Evolutionary conservation across 1,284 basidiomycete genomes (phyloP).

Genomic region (Pascua guehoae): DNA sequence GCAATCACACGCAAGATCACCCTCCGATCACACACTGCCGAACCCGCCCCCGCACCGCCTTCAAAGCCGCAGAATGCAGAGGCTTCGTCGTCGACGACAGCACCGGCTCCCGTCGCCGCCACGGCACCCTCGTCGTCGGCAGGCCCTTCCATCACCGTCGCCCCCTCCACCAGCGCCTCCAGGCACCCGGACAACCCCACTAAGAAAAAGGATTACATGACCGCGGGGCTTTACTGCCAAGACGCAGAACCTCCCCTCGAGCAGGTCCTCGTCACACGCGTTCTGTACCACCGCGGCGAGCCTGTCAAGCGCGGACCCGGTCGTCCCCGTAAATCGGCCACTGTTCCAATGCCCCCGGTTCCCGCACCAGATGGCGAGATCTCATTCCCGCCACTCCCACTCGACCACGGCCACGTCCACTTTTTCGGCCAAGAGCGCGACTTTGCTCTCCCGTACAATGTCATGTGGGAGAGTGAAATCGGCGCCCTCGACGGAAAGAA

Average conservation of each 20-base stretch:
- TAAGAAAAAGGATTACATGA: conserved; percentile 36
- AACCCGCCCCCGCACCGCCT: not conserved
- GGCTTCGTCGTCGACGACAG: not conserved
- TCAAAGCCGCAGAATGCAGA: not conserved
- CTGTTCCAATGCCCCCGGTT: conserved; percentile 1
- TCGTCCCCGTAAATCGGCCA: conserved; percentile 4
- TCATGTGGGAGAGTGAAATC: conserved; percentile 42
- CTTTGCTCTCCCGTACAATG: conserved; percentile 46
- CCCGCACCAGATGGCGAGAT: conserved; percentile 5
- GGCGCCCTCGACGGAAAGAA: conserved; percentile 46
- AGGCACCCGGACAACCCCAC: conserved; percentile 7
- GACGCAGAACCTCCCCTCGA: conserved; percentile 28
- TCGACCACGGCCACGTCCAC: conserved; percentile 32
- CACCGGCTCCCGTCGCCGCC: not conserved
- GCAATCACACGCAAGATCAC: conserved; percentile 9
- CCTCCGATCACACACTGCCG: conserved; percentile 5
- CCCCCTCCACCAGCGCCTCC: not conserved
- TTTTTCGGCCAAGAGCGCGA: conserved; percentile 41
- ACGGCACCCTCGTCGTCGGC: not conserved
- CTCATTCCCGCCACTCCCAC: conserved; percentile 39
- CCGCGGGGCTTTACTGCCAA: conserved; percentile 41
- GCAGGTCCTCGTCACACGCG: conserved; percentile 29
- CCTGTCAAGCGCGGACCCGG: conserved; percentile 8
- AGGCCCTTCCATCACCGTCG: not conserved
- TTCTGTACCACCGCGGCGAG: conserved; percentile 12